A percentile compares a stretch with the other conserved stretches of the same genome.
phyloP scores from a whole-genome alignment of 257 asterid genomes.

The Salvia rosmarinus region DNA sequence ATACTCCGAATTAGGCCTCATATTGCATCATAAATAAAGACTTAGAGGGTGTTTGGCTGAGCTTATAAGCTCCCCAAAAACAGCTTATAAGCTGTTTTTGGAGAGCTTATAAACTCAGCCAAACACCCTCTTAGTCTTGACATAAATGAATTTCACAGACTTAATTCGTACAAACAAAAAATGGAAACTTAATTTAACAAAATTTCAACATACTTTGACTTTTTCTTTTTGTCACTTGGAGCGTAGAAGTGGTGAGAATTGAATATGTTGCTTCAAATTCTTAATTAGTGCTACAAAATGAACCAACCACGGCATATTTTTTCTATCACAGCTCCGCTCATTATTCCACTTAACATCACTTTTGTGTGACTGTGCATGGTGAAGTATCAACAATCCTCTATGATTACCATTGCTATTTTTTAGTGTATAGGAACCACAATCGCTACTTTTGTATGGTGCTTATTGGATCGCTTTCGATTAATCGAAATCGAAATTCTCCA shows the following conservation, averaged over 20 bases:
- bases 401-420: constrained; percentile 1
- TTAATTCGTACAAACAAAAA: not conserved
- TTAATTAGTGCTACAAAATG: not conserved
- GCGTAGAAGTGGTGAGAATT: not conserved
- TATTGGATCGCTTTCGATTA: too few relatives aligned
- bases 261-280: constrained; percentile 16
- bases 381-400: not conserved
- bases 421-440: too few relatives aligned
- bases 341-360: not conserved
- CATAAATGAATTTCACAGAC: not conserved
- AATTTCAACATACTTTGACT: too few relatives aligned
- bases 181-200: not conserved
- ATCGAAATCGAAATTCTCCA: too few relatives aligned
- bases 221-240: not conserved
- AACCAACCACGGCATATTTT: not conserved
- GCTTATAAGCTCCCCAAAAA: too few relatives aligned
- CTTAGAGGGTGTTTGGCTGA: too few relatives aligned
- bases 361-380: constrained; percentile 3
- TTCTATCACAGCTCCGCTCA: constrained; percentile 22
- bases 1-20: not conserved
- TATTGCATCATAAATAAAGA: not conserved
- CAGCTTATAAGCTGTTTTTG: too few relatives aligned
- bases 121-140: too few relatives aligned
- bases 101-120: too few relatives aligned
- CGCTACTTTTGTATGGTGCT: too few relatives aligned